Evolutionary conservation across 2,329 filamentous ascomycete species (phyloP), one percentile per base, ranked within the genome.

Genomic region (Fulvia fulva): DNA sequence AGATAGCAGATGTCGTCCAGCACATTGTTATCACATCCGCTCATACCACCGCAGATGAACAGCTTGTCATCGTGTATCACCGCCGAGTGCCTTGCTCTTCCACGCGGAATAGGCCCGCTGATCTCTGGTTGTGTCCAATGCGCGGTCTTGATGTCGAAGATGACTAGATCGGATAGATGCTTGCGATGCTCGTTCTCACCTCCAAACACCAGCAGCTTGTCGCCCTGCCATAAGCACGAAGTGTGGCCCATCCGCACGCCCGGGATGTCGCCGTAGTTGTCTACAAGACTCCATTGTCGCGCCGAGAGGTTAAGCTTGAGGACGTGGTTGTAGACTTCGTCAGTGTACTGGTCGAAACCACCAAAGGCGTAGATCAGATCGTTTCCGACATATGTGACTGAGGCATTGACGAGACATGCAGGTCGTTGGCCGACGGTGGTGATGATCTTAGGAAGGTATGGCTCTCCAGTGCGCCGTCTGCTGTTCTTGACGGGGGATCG

Each of bases 181-280:
- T 92, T 92, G 65, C 92, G 86, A 71, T 97, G 94, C 73, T 99
- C 94, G 75, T 99, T 99, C 77, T 99, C 94, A 64, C 94, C 94
- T 57, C 94, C 94, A 71, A 97, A 99, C 1, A 99, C 91, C 1
- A 99, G 82, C n/a, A 99, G 81, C 75, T 97, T 97, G 74, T 93
- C 88, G 61, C 90, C 91, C 75, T 95, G 86, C 78, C 96, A 97
- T 0, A 99, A 81, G 32, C 90, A 96, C 26, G 94, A 92, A 46
- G 94, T 97, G 72, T 99, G 94, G 91, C 92, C 93, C 94, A 97
- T 97, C 65, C 93, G 87, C 51, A 97, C 93, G 14, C 93, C 93
- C 4, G 93, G 93, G 64, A 97, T 97, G 75, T 97, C 93, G 32
- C 94, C 94, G 78, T 96, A 99, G 75, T 99, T 99, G 76, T 97